Conservation (phyloP, 225 moss, liverwort and hornwort genomes). For the Takakia lepidozioides region DNA sequence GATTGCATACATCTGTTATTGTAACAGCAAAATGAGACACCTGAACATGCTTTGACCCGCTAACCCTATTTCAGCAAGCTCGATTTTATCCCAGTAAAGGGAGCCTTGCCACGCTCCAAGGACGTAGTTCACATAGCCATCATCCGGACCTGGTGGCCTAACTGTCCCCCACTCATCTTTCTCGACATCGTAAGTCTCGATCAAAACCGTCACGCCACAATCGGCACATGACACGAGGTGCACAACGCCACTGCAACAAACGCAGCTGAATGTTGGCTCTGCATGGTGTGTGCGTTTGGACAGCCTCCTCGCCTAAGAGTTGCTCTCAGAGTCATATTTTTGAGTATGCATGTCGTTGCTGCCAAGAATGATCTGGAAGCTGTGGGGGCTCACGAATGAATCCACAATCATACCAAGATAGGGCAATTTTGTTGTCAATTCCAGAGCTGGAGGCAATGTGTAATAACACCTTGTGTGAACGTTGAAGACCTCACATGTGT, state of each 20-base stretch:
- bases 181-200: neutral
- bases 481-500: no score
- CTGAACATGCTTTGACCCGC: no score
- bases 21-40: no score
- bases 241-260: neutral
- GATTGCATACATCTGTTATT: no score
- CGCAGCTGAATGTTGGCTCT: no score
- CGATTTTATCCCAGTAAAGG: no score
- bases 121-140: neutral
- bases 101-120: neutral
- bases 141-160: neutral
- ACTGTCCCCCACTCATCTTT: neutral
- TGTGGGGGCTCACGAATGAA: constrained; percentile 5
- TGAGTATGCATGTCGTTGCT: constrained; percentile 4
- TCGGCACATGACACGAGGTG: neutral
- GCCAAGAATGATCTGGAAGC: constrained; percentile 7
- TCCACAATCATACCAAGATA: constrained; percentile 10
- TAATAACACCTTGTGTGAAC: constrained; percentile 3
- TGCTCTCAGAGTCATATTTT: constrained; percentile 4
- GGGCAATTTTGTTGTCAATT: neutral
- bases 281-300: no score
- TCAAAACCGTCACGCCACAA: neutral
- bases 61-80: no score
- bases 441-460: constrained; percentile 1
- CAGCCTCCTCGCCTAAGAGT: constrained; percentile 2